Percentiles rank a stretch among this genome's conserved stretches.
Evolutionary conservation across 257 asterid genomes (phyloP).

Genomic region (Galeopsis tetrahit): DNA sequence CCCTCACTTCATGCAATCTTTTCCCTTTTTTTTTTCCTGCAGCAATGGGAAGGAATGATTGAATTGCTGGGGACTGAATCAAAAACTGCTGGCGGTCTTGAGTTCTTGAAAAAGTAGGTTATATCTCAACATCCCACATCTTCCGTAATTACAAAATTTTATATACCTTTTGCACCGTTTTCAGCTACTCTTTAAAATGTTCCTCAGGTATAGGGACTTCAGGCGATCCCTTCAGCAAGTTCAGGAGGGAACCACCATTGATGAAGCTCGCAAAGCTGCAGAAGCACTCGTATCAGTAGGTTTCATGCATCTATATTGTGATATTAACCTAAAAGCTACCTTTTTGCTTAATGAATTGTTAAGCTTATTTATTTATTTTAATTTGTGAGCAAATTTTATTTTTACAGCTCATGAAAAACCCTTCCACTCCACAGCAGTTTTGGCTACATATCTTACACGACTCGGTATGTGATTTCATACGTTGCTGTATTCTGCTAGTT

Average conservation of each 20-base stretch:
- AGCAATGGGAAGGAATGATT: slow-evolving; percentile 99
- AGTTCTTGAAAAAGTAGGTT: slow-evolving; percentile 79
- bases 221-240: slow-evolving; percentile 81
- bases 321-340: slow-evolving; percentile 23
- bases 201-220: slow-evolving; percentile 84
- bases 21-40: slow-evolving; percentile 30
- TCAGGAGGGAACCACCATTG: slow-evolving; percentile 57
- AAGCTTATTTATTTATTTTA: background rate
- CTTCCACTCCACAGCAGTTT: slow-evolving; percentile 86
- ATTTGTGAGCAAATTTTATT: background rate
- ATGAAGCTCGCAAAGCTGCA: slow-evolving; percentile 74
- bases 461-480: slow-evolving; percentile 56
- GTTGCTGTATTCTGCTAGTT: slow-evolving; percentile 19
- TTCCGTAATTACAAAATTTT: background rate
- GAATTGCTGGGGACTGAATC: slow-evolving; percentile 84
- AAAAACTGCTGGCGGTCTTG: slow-evolving; percentile 83
- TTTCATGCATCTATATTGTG: slow-evolving; percentile 28
- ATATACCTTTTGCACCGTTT: slow-evolving; percentile 16
- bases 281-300: slow-evolving; percentile 82
- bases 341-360: slow-evolving; percentile 9
- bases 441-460: slow-evolving; percentile 90
- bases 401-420: slow-evolving; percentile 91
- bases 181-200: slow-evolving; percentile 15
- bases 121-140: slow-evolving; percentile 7
- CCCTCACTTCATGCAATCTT: background rate